Evolutionary conservation across 805 yeast species (phyloP), one percentile per base, ranked within the genome.

Genomic region (Barnettozyma wickerhamii): DNA sequence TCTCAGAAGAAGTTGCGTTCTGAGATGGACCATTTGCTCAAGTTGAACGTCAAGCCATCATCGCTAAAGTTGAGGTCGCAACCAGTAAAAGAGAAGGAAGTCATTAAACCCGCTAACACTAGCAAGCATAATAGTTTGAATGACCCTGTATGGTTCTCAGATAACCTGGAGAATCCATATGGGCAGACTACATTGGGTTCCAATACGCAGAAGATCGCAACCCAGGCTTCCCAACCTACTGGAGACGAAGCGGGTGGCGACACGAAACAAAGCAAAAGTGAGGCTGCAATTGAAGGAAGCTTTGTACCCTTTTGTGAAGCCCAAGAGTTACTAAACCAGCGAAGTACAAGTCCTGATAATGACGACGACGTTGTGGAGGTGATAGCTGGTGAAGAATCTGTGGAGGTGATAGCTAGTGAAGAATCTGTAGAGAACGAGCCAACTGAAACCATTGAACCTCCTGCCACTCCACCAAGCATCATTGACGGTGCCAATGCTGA

Each of bases 231-330:
- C n/a, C n/a, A n/a, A n/a, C n/a, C n/a, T n/a, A n/a, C n/a, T n/a
- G n/a, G n/a, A n/a, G n/a, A n/a, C n/a, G n/a, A n/a, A n/a, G n/a
- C n/a, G n/a, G n/a, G n/a, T n/a, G n/a, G n/a, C n/a, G n/a, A n/a
- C n/a, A n/a, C n/a, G n/a, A n/a, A n/a, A n/a, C n/a, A n/a, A n/a
- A n/a, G n/a, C n/a, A n/a, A n/a, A n/a, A n/a, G n/a, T n/a, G n/a
- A n/a, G n/a, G n/a, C n/a, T n/a, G n/a, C 26, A 23, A 9, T 9
- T 2, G 26, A 23, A 23, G 72, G 68, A 1, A 81, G 81, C 0
- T 53, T 79, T 36, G 64, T 77, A 5, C 62, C 79, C 0, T 77
- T 77, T 73, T 57, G 59, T 31, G 79, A 74, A 42, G 73, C 75
- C 1, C 64, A 64, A 38, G 66, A 59, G 24, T 52, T 59, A 15